A percentile compares a stretch with the other conserved stretches of the same genome.
phyloP scores from a whole-genome alignment of 345 rosid genomes.

The Garcia nutans region DNA sequence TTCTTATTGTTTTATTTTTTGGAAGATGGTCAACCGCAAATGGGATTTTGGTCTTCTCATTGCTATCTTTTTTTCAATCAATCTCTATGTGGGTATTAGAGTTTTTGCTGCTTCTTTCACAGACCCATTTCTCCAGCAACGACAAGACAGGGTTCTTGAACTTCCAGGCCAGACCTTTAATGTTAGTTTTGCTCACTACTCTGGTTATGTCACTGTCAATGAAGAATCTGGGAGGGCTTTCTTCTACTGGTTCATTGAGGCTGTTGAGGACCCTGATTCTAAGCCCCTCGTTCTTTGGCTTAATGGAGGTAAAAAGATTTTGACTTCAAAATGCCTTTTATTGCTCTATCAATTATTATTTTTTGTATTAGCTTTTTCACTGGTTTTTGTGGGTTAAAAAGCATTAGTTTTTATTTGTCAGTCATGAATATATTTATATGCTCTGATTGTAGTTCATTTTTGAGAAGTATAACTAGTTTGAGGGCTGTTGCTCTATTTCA shows the following conservation, averaged over 20 bases:
- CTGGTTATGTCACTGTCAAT: conserved; percentile 73
- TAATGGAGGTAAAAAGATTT: conserved; percentile 31
- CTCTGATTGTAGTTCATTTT: background rate
- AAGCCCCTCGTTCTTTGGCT: conserved; percentile 94
- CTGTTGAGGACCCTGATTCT: conserved; percentile 66
- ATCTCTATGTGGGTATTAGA: conserved; percentile 31
- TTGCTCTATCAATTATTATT: background rate
- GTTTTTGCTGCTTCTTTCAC: conserved; percentile 1
- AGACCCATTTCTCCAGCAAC: conserved; percentile 45
- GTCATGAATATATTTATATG: background rate
- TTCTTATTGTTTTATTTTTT: no score
- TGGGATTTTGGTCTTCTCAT: conserved; percentile 2
- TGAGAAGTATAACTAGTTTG: background rate
- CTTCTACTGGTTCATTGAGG: conserved; percentile 85
- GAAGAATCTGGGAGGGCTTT: conserved; percentile 65
- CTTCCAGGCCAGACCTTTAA: conserved; percentile 73
- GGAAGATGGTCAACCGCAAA: conserved; percentile 20
- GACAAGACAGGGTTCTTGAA: conserved; percentile 53
- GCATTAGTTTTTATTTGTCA: no score
- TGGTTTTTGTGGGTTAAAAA: no score
- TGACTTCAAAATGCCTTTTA: background rate
- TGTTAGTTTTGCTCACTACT: conserved; percentile 64
- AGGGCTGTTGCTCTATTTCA: conserved; percentile 49
- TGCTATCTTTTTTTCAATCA: background rate
- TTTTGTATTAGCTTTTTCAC: background rate